phyloP scores from a whole-genome alignment of 176 grass and related monocot species.

The Puccinellia tenuiflora region DNA sequence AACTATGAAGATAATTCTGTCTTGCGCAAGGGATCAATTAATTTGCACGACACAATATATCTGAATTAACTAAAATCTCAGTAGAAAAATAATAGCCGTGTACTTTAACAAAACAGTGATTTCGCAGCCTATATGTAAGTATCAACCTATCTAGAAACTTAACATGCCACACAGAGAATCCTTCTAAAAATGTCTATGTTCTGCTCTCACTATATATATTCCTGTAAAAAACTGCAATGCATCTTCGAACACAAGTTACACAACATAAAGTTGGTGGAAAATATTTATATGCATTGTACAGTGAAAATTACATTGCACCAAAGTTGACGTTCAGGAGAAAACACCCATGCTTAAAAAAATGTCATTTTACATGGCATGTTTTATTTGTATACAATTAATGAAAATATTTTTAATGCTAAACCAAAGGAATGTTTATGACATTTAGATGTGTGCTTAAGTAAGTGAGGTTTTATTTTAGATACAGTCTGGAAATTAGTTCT shows the following conservation, averaged over 20 bases:
- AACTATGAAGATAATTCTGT: conserved; percentile 5
- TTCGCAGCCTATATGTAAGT: not conserved
- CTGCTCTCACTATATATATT: not conserved
- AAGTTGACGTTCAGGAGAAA: not conserved
- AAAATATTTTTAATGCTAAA: not conserved
- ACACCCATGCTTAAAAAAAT: not conserved
- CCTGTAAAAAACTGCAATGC: not conserved
- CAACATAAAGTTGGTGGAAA: not conserved
- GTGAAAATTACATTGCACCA: not conserved
- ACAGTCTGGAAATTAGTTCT: not conserved
- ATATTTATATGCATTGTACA: not conserved
- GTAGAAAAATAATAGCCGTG: not conserved
- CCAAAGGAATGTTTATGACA: not conserved
- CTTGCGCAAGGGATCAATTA: not conserved
- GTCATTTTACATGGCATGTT: not conserved
- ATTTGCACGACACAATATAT: not conserved
- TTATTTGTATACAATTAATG: not conserved
- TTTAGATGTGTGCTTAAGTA: not conserved
- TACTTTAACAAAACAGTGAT: not conserved
- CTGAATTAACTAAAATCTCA: not conserved
- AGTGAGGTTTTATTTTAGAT: not conserved
- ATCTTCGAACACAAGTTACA: not conserved
- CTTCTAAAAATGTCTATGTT: not conserved
- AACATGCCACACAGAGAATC: not conserved
- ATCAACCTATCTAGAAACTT: not conserved